Base-by-base conservation (phyloP, 805 yeast genomes). In the Sugiyamaella floridensis region DNA sequence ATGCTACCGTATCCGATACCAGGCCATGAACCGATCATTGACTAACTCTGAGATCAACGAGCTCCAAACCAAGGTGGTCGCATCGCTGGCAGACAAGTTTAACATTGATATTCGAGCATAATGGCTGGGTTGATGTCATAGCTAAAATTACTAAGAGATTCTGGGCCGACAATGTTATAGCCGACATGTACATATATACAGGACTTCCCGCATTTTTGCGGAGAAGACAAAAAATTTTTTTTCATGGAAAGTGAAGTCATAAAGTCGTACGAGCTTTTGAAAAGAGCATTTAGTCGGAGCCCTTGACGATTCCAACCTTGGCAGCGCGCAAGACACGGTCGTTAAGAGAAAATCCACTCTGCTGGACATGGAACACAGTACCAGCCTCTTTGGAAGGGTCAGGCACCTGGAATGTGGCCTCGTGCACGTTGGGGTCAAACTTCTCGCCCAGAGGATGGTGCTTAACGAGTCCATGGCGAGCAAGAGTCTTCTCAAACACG, bases 311-410 rank as follows among this genome's bases (percentile, higher is more conserved):
- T 62, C 97, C 97, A 60, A 89, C 97, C 77, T 89, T 89, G 54
- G 97, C 96, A 32, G 97, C 95, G 73, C 97, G 81, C 67, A 89
- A 77, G 34, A 89, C 96, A 68, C 97, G 80, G 62, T 85, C 81
- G 73, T 89, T 89, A 64, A 89, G 77, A 55, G 84, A 82, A 74
- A 83, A 89, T 43, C 97, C 97, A 20, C 84, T 78, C 72, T 86
- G 96, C 73, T 89, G 96, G 55, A 90, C 97, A 64, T 81, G 87
- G 81, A 90, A 86, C 54, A 89, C 88, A 26, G 96, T 85, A 55
- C 96, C 96, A 15, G 96, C 87, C 71, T 86, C 92, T 71, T 88
- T 87, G 61, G 81, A 93, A 47, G 90, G 87, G 65, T 85, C 87
- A 34, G 92, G 85, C 51, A 86, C 73, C 74, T 89, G 93, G 71